These are phyloP conservation scores for Xylariaceae sp. DNA, from an alignment of 2,329 filamentous ascomycete species.

Conservation along the genomic window DNA sequence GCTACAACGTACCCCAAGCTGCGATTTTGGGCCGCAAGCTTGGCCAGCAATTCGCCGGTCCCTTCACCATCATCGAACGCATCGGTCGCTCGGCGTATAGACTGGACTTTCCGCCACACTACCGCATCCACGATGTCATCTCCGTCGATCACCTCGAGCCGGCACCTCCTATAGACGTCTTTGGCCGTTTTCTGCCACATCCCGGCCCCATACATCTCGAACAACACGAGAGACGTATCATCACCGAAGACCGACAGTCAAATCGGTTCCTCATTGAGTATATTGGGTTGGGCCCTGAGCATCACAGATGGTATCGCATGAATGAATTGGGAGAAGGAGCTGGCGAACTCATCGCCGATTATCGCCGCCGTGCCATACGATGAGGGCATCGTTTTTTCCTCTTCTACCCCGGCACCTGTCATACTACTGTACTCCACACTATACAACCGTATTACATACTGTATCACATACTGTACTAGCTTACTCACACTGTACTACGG, in stretches of 20 bases:
- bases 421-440: too few relatives aligned
- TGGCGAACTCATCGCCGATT: neutral
- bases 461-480: too few relatives aligned
- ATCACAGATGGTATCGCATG: neutral
- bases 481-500: too few relatives aligned
- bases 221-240: neutral
- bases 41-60: slow-evolving; percentile 2
- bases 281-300: neutral
- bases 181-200: neutral
- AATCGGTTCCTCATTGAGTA: neutral
- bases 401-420: neutral
- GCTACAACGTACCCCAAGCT: neutral
- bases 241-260: neutral
- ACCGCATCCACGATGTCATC: slow-evolving; percentile 1
- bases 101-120: neutral
- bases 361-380: neutral
- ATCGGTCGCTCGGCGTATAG: neutral
- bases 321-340: neutral
- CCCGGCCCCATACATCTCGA: neutral
- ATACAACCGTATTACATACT: too few relatives aligned
- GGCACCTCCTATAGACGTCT: neutral
- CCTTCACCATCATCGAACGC: neutral
- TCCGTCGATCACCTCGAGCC: slow-evolving; percentile 2
- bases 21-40: neutral
- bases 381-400: neutral